These are phyloP conservation scores for Akanthomyces muscarius DNA, from an alignment of 2,329 filamentous ascomycete species.

Conservation along the genomic window DNA sequence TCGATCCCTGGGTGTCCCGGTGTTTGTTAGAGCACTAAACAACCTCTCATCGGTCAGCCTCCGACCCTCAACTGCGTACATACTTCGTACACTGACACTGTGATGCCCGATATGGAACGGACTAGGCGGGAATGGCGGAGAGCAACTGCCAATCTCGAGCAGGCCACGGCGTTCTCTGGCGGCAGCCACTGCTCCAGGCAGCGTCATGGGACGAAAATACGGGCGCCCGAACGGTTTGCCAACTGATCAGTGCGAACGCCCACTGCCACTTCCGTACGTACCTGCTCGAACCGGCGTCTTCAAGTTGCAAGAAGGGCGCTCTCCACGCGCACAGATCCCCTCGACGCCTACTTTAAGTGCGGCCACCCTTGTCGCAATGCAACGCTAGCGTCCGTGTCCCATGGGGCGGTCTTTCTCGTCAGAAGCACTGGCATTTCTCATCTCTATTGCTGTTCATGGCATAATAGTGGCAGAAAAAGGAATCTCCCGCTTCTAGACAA, in stretches of 20 bases:
- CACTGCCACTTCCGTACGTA: conserved; percentile 2
- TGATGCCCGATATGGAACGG: not conserved
- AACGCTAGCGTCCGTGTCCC: conserved; percentile 12
- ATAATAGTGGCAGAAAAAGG: not conserved
- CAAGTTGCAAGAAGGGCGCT: not conserved
- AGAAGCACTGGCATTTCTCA: not conserved
- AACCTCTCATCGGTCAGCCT: not conserved
- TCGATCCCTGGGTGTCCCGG: not conserved
- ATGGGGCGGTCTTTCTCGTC: not conserved
- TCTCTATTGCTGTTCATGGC: not conserved
- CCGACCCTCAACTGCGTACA: no score
- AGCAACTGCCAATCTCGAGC: no score
- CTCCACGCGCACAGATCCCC: conserved; percentile 14
- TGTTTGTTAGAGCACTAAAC: not conserved
- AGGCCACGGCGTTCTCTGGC: not conserved
- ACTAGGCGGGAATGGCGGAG: conserved; percentile 1
- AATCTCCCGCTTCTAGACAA: not conserved
- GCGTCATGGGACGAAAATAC: conserved; percentile 15
- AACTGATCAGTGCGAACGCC: conserved; percentile 1
- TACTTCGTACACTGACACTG: not conserved
- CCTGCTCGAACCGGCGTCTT: not conserved
- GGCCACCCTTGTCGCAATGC: conserved; percentile 10
- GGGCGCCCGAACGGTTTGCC: not conserved
- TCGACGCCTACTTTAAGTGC: not conserved
- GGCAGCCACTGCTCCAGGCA: not conserved